phyloP scores from a whole-genome alignment of 768 basidiomycete species.

The Pleurotus tuber-regium region DNA sequence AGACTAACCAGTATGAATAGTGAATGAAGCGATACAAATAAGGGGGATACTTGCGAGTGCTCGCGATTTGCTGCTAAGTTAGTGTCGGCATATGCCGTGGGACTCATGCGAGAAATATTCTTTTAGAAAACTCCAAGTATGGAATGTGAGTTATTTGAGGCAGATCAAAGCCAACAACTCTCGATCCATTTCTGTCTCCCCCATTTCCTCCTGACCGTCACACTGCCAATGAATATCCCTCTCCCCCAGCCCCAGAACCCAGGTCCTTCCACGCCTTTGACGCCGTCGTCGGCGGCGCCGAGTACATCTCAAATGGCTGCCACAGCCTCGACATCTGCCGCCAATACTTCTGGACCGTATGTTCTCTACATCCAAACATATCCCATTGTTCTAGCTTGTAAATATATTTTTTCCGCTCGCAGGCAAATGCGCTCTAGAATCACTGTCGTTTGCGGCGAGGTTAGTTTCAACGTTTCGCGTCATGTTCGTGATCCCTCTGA shows the following conservation, averaged over 20 bases:
- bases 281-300: not conserved
- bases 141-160: conserved; percentile 8
- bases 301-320: not conserved
- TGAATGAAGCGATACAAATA: too few relatives aligned
- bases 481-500: conserved; percentile 10
- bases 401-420: conserved; percentile 8
- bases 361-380: conserved; percentile 8
- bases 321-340: not conserved
- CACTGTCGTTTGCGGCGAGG: conserved; percentile 83
- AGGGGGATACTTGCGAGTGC: too few relatives aligned
- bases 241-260: not conserved
- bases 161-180: conserved; percentile 5
- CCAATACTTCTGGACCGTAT: not conserved
- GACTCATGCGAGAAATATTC: conserved; percentile 6
- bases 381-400: not conserved
- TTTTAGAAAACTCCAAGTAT: conserved; percentile 5
- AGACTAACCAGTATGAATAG: too few relatives aligned
- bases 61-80: conserved; percentile 6
- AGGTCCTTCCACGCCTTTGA: not conserved
- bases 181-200: conserved; percentile 1
- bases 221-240: not conserved
- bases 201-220: conserved; percentile 12
- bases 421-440: conserved; percentile 75
- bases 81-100: conserved; percentile 6
- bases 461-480: conserved; percentile 25